Base-by-base conservation (phyloP, 2,329 filamentous ascomycete species). In the Decorospora gaudefroyi region DNA sequence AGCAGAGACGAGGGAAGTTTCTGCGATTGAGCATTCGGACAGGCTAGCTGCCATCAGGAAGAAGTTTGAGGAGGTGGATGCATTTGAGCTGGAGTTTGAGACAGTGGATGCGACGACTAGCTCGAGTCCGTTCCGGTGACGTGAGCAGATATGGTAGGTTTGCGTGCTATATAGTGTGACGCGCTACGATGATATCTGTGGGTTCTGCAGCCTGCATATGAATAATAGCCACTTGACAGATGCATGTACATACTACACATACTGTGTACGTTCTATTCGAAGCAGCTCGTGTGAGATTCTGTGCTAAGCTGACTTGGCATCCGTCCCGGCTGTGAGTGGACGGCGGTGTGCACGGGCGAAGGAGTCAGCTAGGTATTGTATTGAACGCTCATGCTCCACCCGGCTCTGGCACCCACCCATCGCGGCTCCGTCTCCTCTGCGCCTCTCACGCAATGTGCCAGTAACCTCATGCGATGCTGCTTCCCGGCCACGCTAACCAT, bases 31-130 rank as follows among this genome's bases (percentile, higher is more conserved):
- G 33, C 49, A 59, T 6, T 62, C 59, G 0, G 59, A 61, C 8
- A 71, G 74, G 54, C 58, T 78, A 23, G 68, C 69, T 49, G 72
- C 65, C 1, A 73, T 73, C 17, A 71, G 69, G 50, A 70, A 72
- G 53, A 77, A 76, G 54, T 78, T 78, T 51, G 72, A 68, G 17
- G 75, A 77, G 41, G 70, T 78, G 4, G 76, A 78, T 55, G 61
- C 71, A 16, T 78, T 74, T 67, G 75, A 77, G 46, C 68, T 78
- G 62, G 74, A 77, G 32, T 78, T 78, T 57, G 76, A 77, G 63
- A 76, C 71, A 38, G 67, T 72, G 22, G 74, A 76, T 45, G 65
- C 62, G 15, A 62, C 35, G 42, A 58, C 60, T n/a, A 68, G 61
- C 39, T 72, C 69, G 23, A 74, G 71, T 56, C 72, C 72, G 3